A percentile compares a stretch with the other conserved stretches of the same genome.
Evolutionary conservation across 805 yeast genomes (phyloP).

Genomic region (Cyberlindnera galapagoensis): DNA sequence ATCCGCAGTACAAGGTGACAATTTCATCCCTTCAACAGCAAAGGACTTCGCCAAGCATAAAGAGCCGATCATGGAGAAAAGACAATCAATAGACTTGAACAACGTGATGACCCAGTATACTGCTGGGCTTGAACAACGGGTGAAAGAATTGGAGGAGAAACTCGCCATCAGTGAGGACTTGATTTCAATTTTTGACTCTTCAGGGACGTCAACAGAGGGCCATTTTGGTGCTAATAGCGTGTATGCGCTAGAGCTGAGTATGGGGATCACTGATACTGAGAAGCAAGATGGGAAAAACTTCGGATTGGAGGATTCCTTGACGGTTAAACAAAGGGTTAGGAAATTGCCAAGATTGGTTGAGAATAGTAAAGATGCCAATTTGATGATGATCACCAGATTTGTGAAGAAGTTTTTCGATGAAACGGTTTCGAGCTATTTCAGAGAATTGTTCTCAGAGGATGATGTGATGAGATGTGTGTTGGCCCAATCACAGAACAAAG

Average conservation of each 20-base stretch:
- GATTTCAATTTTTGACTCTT: slow-evolving; percentile 21
- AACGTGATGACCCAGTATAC: too few species aligned
- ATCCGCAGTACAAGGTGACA: not conserved
- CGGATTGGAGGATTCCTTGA: not conserved
- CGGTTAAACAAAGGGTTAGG: not conserved
- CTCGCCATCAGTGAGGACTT: slow-evolving; percentile 15
- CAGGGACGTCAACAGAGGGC: slow-evolving; percentile 5
- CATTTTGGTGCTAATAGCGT: slow-evolving; percentile 14
- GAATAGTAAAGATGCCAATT: slow-evolving; percentile 5
- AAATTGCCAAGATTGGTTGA: slow-evolving; percentile 10
- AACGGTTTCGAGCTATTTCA: slow-evolving; percentile 8
- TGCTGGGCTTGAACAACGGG: slow-evolving; percentile 7
- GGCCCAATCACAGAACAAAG: slow-evolving; percentile 1
- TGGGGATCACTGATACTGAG: not conserved
- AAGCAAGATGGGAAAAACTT: not conserved
- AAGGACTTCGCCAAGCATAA: too few species aligned
- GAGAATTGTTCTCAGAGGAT: slow-evolving; percentile 12
- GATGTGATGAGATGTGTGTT: slow-evolving; percentile 11
- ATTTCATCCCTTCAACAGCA: too few species aligned
- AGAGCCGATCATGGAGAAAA: too few species aligned
- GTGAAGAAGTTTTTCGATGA: slow-evolving; percentile 15
- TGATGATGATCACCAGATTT: slow-evolving; percentile 4
- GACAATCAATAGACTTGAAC: too few species aligned
- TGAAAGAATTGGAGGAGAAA: slow-evolving; percentile 17
- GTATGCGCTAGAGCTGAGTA: slow-evolving; percentile 7